phyloP scores from a whole-genome alignment of 129 eudicot species.

The Chrysanthemum lavandulifolium region DNA sequence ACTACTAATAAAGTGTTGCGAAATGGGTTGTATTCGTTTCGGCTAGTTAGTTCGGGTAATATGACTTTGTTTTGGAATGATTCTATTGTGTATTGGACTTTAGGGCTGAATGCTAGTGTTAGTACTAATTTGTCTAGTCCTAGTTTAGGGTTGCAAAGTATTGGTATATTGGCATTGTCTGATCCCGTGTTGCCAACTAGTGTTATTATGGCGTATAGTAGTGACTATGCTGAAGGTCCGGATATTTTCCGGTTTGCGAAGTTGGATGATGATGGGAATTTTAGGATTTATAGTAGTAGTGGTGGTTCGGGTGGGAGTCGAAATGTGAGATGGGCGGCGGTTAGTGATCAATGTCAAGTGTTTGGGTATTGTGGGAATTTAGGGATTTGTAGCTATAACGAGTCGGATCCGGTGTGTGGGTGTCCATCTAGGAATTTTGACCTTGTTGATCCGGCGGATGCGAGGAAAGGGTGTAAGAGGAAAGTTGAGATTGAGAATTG shows the following conservation, averaged over 20 bases:
- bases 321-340: slow-evolving; percentile 77
- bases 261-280: slow-evolving; percentile 75
- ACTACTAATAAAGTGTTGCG: slow-evolving; percentile 32
- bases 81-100: slow-evolving; percentile 49
- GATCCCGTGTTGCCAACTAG: slow-evolving; percentile 37
- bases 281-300: slow-evolving; percentile 67
- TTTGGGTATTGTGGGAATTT: slow-evolving; percentile 83
- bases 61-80: slow-evolving; percentile 60
- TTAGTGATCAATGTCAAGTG: slow-evolving; percentile 76
- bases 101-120: slow-evolving; percentile 57
- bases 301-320: slow-evolving; percentile 28
- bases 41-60: slow-evolving; percentile 40
- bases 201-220: slow-evolving; percentile 59
- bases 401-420: slow-evolving; percentile 62
- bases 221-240: slow-evolving; percentile 79
- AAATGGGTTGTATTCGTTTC: slow-evolving; percentile 63
- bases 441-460: slow-evolving; percentile 42
- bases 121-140: slow-evolving; percentile 52
- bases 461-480: slow-evolving; percentile 70
- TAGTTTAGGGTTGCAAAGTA: slow-evolving; percentile 41
- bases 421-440: slow-evolving; percentile 87
- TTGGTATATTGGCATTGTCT: slow-evolving; percentile 55
- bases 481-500: slow-evolving; percentile 66
- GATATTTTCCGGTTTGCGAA: slow-evolving; percentile 56
- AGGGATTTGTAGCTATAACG: slow-evolving; percentile 86